Evolutionary conservation across 495 filamentous ascomycete genomes (phyloP).

Genomic region (Annulohypoxylon stygium): DNA sequence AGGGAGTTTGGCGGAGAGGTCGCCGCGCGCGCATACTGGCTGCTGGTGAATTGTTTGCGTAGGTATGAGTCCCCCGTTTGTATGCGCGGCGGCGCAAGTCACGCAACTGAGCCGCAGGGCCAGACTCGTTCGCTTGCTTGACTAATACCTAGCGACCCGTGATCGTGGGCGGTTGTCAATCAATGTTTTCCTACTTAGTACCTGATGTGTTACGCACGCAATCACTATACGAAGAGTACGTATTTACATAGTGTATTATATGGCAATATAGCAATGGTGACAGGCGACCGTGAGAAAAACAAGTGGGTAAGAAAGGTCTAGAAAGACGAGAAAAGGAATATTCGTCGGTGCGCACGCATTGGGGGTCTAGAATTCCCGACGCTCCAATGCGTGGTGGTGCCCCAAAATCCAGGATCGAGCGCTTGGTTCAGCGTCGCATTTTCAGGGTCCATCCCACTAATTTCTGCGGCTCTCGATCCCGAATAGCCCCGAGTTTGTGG

Average conservation of each 20-base stretch:
- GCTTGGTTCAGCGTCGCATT: conserved; percentile 31
- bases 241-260: no score
- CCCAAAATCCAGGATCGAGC: conserved; percentile 28
- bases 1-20: background rate
- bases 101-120: conserved; percentile 43
- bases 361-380: conserved; percentile 42
- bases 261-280: no score
- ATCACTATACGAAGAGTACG: background rate
- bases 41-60: background rate
- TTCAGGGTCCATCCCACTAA: conserved; percentile 48
- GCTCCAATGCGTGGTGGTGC: conserved; percentile 25
- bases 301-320: conserved; percentile 30
- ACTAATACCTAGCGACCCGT: background rate
- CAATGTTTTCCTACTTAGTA: background rate
- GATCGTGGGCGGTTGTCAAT: background rate
- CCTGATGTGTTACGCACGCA: conserved; percentile 2
- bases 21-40: background rate
- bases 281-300: conserved; percentile 10
- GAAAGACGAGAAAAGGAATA: conserved; percentile 15
- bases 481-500: conserved; percentile 37
- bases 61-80: background rate
- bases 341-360: conserved; percentile 18
- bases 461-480: conserved; percentile 46
- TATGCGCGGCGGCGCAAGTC: background rate
- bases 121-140: conserved; percentile 10